Evolutionary conservation across 441 rosid genomes (phyloP).

Genomic region (Capsella rubella): DNA sequence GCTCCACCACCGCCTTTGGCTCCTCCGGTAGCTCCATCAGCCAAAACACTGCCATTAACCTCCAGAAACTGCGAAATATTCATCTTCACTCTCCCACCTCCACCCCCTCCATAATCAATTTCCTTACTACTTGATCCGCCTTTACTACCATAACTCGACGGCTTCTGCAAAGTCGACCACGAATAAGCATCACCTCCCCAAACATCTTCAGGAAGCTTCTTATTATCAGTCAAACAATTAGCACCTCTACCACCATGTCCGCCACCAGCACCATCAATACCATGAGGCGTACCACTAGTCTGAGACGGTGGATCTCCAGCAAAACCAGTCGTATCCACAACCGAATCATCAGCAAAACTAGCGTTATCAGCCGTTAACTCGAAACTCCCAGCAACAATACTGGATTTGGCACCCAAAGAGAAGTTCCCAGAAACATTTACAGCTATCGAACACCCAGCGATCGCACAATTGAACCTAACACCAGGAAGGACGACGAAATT

Average conservation of each 20-base stretch:
- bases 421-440: constrained; percentile 80
- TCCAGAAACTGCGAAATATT: constrained; percentile 51
- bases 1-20: constrained; percentile 95
- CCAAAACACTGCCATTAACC: constrained; percentile 71
- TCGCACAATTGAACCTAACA: constrained; percentile 66
- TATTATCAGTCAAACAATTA: constrained; percentile 67
- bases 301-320: constrained; percentile 85
- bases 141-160: constrained; percentile 78
- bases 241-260: constrained; percentile 99
- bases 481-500: constrained; percentile 69
- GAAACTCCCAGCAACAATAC: constrained; percentile 70
- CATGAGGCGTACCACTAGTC: constrained; percentile 93
- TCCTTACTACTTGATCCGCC: constrained; percentile 86
- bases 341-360: constrained; percentile 59
- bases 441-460: constrained; percentile 66
- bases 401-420: constrained; percentile 63
- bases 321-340: constrained; percentile 72
- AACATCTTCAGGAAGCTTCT: constrained; percentile 82
- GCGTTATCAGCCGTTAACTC: constrained; percentile 72
- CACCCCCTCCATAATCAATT: constrained; percentile 81
- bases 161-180: constrained; percentile 76
- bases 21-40: constrained; percentile 88
- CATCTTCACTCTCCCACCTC: constrained; percentile 79
- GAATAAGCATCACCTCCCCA: constrained; percentile 98
- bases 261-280: constrained; percentile 86